These are phyloP conservation scores for Rhodotorula glutinis DNA, from an alignment of 1,284 basidiomycete species.

Conservation along the genomic window DNA sequence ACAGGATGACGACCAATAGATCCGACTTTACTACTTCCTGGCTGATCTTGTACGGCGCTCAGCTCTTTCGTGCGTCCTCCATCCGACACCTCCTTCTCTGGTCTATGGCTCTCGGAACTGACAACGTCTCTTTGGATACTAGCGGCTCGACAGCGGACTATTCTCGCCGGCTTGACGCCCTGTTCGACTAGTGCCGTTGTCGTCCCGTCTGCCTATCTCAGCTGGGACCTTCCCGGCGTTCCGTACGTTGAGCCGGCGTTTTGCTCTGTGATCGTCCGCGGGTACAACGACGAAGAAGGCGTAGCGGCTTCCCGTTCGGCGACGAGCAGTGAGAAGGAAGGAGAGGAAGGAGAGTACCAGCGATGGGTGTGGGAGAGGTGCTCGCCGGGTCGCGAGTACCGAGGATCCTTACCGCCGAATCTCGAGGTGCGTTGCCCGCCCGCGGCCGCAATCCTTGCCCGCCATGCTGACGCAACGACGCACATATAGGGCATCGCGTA, in stretches of 20 bases:
- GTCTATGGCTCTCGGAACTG: background rate
- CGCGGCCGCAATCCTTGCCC: too few species aligned
- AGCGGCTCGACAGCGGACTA: slow-evolving; percentile 10
- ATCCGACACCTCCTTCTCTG: background rate
- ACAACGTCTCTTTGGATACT: background rate
- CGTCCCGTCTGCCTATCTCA: slow-evolving; percentile 18
- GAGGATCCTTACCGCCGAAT: slow-evolving; percentile 17
- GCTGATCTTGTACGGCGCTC: slow-evolving; percentile 21
- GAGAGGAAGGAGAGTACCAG: slow-evolving; percentile 16
- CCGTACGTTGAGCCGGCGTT: slow-evolving; percentile 28
- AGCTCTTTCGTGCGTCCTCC: slow-evolving; percentile 9
- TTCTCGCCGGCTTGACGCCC: background rate
- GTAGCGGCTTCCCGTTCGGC: background rate
- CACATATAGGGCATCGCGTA: slow-evolving; percentile 23
- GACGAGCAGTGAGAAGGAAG: background rate
- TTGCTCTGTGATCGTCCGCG: slow-evolving; percentile 19
- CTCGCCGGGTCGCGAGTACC: slow-evolving; percentile 18
- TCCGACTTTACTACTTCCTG: background rate
- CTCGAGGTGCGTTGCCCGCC: slow-evolving; percentile 19
- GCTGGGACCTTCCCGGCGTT: slow-evolving; percentile 27
- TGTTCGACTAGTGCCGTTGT: slow-evolving; percentile 11
- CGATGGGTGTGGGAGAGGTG: slow-evolving; percentile 27
- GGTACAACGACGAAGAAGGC: slow-evolving; percentile 22
- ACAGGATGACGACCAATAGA: too few species aligned
- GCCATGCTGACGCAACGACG: background rate